These are phyloP conservation scores for Tetragonia tetragonoides DNA, from an alignment of 148 eudicot genomes.

Conservation along the genomic window DNA sequence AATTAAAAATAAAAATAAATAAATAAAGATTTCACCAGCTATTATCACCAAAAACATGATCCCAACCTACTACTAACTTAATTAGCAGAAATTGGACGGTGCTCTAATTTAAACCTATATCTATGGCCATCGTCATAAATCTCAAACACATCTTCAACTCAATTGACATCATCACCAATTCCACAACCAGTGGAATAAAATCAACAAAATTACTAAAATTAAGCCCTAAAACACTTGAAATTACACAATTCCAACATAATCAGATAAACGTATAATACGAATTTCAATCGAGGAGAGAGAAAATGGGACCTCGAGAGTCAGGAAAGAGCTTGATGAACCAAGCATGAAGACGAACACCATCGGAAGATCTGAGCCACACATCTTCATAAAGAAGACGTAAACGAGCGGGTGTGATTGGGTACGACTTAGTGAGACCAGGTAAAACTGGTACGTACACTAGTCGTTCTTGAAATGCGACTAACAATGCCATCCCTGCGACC, in stretches of 20 bases:
- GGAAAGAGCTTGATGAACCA: constrained; percentile 88
- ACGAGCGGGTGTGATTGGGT: constrained; percentile 84
- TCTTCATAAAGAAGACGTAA: constrained; percentile 73
- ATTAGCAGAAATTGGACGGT: no score
- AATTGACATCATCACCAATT: background rate
- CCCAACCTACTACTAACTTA: no score
- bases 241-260: background rate
- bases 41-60: no score
- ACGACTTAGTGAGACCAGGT: constrained; percentile 88
- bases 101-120: background rate
- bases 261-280: background rate
- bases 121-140: background rate
- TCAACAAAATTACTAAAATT: background rate
- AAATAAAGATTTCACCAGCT: no score
- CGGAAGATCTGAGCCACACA: constrained; percentile 93
- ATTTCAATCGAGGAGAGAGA: background rate
- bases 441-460: constrained; percentile 92
- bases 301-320: constrained; percentile 51
- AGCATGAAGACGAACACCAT: constrained; percentile 85
- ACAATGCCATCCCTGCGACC: constrained; percentile 72
- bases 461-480: constrained; percentile 85
- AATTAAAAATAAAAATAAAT: background rate
- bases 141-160: background rate
- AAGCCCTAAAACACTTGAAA: background rate
- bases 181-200: background rate